Base-by-base conservation (phyloP, 345 rosid species). In the Geranium rotundifolium region DNA sequence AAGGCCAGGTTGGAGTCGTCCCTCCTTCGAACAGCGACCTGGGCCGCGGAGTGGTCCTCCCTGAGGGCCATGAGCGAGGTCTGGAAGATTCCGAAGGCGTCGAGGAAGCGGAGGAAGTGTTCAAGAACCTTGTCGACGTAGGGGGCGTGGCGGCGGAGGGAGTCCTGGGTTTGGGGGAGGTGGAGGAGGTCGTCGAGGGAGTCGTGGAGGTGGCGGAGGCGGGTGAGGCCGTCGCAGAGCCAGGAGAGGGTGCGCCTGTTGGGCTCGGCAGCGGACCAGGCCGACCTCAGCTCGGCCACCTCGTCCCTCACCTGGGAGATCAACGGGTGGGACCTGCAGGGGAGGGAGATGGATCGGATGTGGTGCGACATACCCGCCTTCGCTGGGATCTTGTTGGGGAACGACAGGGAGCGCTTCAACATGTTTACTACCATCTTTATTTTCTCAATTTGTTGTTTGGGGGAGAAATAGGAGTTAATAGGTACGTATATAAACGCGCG, bases 321-420 rank as follows among this genome's bases (percentile, higher is more conserved):
- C 60, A 82, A 69, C 30, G 87, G 90, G 65, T 79, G 87, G 13
- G 90, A 77, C 58, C 87, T 66, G 66, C 69, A 73, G 9, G 90
- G 87, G 30, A 85, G 90, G 59, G 81, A 75, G 71, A 85, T 68
- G 73, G 90, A 85, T 27, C 90, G 65, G 61, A 62, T 61, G 77
- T 80, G 85, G 62, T 79, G 79, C 54, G 84, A 73, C 20, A 77
- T 55, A 17, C 77, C 63, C 1, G 82, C 82, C 37, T 71, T 76
- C 0, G 78, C 57, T 29, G 74, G 73, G 54, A 61, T 60, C 63
- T 79, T 84, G 79, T 76, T 75, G 15, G 87, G 80, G 59, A 82
- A 80, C 8, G 90, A 82, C 46, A 79, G 73, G 6, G 90, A 82
- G 7, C 85, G 90, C 71, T 70, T 69, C 65, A 85, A 82, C 14